phyloP scores from a whole-genome alignment of 306 rosid genomes.

The Gastrolobium villosum region DNA sequence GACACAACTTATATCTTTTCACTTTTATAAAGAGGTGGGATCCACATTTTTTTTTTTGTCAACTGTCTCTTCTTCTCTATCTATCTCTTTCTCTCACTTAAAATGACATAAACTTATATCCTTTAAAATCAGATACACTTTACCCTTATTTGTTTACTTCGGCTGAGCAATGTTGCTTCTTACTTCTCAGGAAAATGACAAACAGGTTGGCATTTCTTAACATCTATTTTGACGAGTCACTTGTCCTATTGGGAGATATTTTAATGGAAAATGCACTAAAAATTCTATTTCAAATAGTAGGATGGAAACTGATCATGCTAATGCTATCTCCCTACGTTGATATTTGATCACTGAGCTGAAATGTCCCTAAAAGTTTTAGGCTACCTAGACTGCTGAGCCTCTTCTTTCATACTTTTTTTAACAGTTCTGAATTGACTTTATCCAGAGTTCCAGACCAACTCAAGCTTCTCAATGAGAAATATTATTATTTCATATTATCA shows the following conservation, averaged over 20 bases:
- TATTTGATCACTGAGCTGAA: slow-evolving; percentile 20
- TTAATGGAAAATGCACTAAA: neutral
- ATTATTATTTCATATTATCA: no score
- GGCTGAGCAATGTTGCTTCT: neutral
- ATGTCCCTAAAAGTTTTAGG: slow-evolving; percentile 23
- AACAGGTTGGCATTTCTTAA: slow-evolving; percentile 38
- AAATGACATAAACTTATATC: no score
- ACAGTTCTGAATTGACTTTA: slow-evolving; percentile 28
- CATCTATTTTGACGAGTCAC: slow-evolving; percentile 1
- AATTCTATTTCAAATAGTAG: neutral
- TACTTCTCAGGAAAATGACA: slow-evolving; percentile 4
- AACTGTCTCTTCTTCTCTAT: no score
- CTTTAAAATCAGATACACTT: no score
- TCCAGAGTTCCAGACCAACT: slow-evolving; percentile 13
- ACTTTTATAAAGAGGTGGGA: no score
- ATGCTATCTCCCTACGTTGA: neutral
- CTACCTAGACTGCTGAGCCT: slow-evolving; percentile 45
- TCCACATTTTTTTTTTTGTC: no score
- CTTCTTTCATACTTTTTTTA: slow-evolving; percentile 18
- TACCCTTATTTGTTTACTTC: neutral
- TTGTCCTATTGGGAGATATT: neutral
- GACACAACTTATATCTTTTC: no score
- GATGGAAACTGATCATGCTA: neutral
- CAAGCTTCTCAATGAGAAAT: neutral
- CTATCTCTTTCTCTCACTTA: no score